Conservation (phyloP, 805 yeast species). For the Hanseniaspora lindneri region DNA sequence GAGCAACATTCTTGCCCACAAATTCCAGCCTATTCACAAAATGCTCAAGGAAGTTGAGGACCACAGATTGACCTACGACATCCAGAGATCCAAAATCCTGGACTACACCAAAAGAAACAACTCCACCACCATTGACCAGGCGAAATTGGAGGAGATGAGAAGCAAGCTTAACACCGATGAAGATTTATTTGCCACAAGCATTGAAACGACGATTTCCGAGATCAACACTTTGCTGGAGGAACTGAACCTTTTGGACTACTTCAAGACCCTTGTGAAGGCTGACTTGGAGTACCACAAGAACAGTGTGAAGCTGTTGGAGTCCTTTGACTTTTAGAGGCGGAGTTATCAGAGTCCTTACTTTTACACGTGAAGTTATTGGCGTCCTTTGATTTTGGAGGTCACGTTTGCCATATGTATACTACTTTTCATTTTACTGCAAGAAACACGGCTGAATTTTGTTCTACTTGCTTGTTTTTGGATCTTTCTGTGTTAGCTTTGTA, state of each 20-base stretch:
- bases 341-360: no score
- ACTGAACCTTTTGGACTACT: slow-evolving; percentile 54
- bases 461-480: no score
- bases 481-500: no score
- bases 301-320: slow-evolving; percentile 14
- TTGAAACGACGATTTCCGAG: slow-evolving; percentile 72
- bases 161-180: slow-evolving; percentile 73
- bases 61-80: slow-evolving; percentile 67
- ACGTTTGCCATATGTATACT: no score
- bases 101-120: slow-evolving; percentile 33
- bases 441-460: no score
- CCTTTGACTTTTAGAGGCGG: slow-evolving; percentile 9
- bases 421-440: no score
- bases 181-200: slow-evolving; percentile 80
- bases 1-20: slow-evolving; percentile 46
- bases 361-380: no score
- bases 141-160: slow-evolving; percentile 60
- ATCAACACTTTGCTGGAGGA: slow-evolving; percentile 70
- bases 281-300: slow-evolving; percentile 69
- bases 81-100: slow-evolving; percentile 46
- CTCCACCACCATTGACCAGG: slow-evolving; percentile 30
- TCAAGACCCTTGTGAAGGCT: slow-evolving; percentile 60
- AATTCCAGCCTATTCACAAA: slow-evolving; percentile 50
- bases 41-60: slow-evolving; percentile 66
- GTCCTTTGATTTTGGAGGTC: background rate